Evolutionary conservation across 2,329 filamentous ascomycete species (phyloP), one percentile per base, ranked within the genome.

Genomic region (Penicillium sp.): DNA sequence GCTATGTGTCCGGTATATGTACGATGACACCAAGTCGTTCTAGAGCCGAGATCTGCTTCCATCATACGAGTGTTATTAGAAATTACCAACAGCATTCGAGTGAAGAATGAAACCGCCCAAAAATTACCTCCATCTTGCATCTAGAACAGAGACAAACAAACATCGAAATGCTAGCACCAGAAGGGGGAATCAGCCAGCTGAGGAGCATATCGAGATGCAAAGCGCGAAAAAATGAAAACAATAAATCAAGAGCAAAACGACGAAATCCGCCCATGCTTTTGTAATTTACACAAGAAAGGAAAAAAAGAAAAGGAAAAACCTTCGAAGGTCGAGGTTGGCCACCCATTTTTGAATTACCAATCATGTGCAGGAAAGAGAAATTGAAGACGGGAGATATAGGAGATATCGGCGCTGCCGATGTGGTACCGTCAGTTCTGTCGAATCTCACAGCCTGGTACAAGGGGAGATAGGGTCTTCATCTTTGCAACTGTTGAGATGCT

Each of bases 181-280:
- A 51, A 46, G 8, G 50, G 48, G 52, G 49, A 60, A 54, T 54
- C 52, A 50, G 44, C 48, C 44, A 52, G 40, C 46, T 49, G 46
- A 50, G 60, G 42, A 56, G 54, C 43, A 47, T 50, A 52, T 52
- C 50, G 47, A 54, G 47, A 51, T 45, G 47, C 52, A 58, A 54
- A 44, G 52, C 46, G 42, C 44, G 54, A 52, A 45, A 49, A 12
- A 25, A 23, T 3, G 20, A 23, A 23, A 23, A 23, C 3, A 4
- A 23, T 18, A 23, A 23, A 53, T 42, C 25, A 57, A 55, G 47
- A 44, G 47, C 42, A 54, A 59, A 53, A 52, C 42, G 39, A 60
- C 54, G 46, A 60, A 56, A 57, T 60, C 64, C 55, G 59, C 63
- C 61, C 64, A 64, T 59, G 61, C 66, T 66, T 66, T 66, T 67